Evolutionary conservation across 441 rosid species (phyloP).

Genomic region (Iberis amara): DNA sequence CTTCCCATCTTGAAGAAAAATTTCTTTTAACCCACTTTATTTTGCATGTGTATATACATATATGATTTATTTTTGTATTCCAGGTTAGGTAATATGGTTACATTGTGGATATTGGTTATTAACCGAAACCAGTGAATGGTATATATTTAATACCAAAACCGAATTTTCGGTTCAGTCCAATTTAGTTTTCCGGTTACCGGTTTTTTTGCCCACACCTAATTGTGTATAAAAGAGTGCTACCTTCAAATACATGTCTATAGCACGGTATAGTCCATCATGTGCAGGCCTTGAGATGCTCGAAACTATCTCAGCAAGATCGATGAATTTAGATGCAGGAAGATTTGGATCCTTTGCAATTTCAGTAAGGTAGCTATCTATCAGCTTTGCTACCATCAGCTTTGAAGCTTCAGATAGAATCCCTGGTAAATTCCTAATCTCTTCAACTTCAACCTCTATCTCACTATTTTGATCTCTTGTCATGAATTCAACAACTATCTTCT

Average conservation of each 20-base stretch:
- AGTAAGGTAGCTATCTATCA: conserved; percentile 67
- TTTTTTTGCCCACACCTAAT: no score
- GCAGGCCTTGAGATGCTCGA: conserved; percentile 56
- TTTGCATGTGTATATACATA: no score
- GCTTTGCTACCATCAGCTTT: conserved; percentile 71
- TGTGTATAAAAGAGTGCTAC: conserved; percentile 23
- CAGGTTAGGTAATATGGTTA: no score
- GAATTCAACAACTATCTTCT: conserved; percentile 54
- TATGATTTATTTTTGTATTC: no score
- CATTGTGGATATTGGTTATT: no score
- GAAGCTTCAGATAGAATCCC: conserved; percentile 73
- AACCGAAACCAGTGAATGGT: neutral
- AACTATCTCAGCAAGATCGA: conserved; percentile 67
- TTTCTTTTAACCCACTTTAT: no score
- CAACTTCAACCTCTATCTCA: conserved; percentile 40
- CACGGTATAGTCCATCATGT: conserved; percentile 74
- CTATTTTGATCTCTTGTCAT: conserved; percentile 45
- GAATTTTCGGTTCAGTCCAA: no score
- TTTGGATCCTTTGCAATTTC: conserved; percentile 77
- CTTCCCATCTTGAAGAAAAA: no score
- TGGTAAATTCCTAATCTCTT: conserved; percentile 32
- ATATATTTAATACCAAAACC: no score
- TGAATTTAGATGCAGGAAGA: conserved; percentile 49
- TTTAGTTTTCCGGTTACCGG: no score
- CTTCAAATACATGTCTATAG: conserved; percentile 74